Percentiles rank a stretch among this genome's conserved stretches.
These are phyloP conservation scores for Bruguiera gymnorhiza DNA, from an alignment of 345 rosid species.

Conservation along the genomic window DNA sequence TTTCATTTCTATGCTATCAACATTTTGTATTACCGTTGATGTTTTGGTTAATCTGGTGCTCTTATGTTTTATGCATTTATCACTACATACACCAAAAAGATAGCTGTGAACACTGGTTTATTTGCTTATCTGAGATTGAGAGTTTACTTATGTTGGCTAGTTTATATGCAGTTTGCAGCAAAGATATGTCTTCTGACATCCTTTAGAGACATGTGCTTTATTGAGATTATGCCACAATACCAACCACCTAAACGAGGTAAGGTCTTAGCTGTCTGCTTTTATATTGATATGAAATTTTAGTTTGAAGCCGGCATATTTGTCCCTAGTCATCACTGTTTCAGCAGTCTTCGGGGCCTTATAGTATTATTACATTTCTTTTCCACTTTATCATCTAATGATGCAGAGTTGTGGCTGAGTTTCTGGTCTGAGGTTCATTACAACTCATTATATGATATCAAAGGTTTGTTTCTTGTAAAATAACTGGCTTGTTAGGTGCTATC, in stretches of 20 bases:
- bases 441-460: slow-evolving; percentile 80
- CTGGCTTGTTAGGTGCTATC: neutral
- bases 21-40: neutral
- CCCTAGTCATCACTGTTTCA: neutral
- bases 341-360: neutral
- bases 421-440: slow-evolving; percentile 99
- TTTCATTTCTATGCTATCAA: neutral
- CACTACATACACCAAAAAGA: neutral
- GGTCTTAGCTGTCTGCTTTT: slow-evolving; percentile 4
- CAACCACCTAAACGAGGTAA: slow-evolving; percentile 72
- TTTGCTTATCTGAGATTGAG: neutral
- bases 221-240: slow-evolving; percentile 69
- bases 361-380: slow-evolving; percentile 1
- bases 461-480: slow-evolving; percentile 34
- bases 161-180: slow-evolving; percentile 71
- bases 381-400: slow-evolving; percentile 21
- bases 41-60: neutral
- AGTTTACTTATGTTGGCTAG: slow-evolving; percentile 2
- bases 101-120: neutral
- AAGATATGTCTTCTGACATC: slow-evolving; percentile 95
- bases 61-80: neutral
- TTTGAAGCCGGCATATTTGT: neutral
- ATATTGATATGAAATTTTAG: neutral
- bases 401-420: slow-evolving; percentile 97
- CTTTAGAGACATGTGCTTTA: slow-evolving; percentile 87